These are phyloP conservation scores for Vitis hybrid DNA, from an alignment of 177 flowering plant species.

Conservation along the genomic window DNA sequence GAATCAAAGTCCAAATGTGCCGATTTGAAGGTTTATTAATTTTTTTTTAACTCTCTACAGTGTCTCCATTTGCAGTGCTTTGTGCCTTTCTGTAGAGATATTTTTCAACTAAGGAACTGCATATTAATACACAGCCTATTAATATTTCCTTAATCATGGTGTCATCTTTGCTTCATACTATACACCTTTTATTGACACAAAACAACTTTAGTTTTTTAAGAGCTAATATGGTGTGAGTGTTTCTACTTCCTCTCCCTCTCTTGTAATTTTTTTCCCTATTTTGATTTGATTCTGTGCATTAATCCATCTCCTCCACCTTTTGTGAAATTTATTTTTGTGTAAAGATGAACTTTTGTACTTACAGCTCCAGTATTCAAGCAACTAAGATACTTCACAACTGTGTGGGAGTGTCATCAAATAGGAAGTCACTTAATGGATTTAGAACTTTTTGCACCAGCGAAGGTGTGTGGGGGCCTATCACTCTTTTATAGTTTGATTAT, in stretches of 20 bases:
- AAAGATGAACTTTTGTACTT: conserved; percentile 21
- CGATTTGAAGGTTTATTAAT: not conserved
- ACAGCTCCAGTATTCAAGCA: conserved; percentile 50
- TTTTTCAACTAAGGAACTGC: not conserved
- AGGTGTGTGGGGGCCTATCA: conserved; percentile 46
- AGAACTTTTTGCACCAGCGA: conserved; percentile 53
- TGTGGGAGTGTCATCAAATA: conserved; percentile 41
- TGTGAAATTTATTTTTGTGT: not conserved
- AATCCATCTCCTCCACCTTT: not conserved
- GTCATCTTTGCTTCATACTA: no score
- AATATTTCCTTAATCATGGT: no score
- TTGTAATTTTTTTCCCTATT: not conserved
- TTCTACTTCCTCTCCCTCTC: no score
- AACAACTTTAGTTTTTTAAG: no score
- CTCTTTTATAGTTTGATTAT: conserved; percentile 7
- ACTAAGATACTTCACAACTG: conserved; percentile 31
- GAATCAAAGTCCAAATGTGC: not conserved
- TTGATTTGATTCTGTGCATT: not conserved
- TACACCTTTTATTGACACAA: no score
- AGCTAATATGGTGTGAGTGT: no score
- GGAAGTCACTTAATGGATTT: conserved; percentile 36
- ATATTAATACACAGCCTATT: not conserved
- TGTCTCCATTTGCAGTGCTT: no score
- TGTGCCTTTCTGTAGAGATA: not conserved
- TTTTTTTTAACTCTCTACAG: not conserved